These are phyloP conservation scores for Penicillium nordicum DNA, from an alignment of 2,329 filamentous ascomycete genomes.

Conservation along the genomic window DNA sequence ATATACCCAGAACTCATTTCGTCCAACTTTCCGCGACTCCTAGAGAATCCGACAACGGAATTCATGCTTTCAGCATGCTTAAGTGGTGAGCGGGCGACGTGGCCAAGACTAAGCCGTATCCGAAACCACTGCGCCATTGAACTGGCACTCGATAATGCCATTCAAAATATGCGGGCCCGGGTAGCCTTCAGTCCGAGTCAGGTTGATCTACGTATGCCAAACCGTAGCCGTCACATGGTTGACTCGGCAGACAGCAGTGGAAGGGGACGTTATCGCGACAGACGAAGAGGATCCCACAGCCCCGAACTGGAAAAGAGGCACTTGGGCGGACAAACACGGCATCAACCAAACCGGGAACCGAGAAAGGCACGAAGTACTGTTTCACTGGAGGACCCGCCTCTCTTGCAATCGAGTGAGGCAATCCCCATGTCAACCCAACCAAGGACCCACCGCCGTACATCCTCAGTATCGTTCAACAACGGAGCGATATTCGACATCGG, in stretches of 20 bases:
- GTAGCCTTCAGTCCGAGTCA: constrained; percentile 35
- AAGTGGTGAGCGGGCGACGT: constrained; percentile 79
- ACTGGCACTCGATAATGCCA: constrained; percentile 60
- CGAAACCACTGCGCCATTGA: constrained; percentile 87
- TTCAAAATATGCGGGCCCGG: constrained; percentile 40
- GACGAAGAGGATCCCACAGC: constrained; percentile 32
- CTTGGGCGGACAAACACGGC: constrained; percentile 7
- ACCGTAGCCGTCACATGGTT: constrained; percentile 12
- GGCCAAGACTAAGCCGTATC: constrained; percentile 83
- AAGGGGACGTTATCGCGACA: constrained; percentile 18
- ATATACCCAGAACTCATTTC: constrained; percentile 78
- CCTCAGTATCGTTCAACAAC: constrained; percentile 15
- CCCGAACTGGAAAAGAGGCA: constrained; percentile 28
- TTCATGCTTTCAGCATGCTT: constrained; percentile 81
- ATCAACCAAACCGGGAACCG: constrained; percentile 6
- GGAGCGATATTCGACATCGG: constrained; percentile 14
- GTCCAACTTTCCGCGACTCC: constrained; percentile 69
- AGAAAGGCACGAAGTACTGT: constrained; percentile 23
- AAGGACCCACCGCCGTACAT: constrained; percentile 16
- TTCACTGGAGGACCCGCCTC: constrained; percentile 18
- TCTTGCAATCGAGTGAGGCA: constrained; percentile 10
- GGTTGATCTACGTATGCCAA: constrained; percentile 20
- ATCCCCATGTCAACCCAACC: constrained; percentile 2
- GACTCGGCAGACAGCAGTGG: constrained; percentile 25
- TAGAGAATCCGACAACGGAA: constrained; percentile 78